Base-by-base conservation (phyloP, 192 early-diverging fungal genomes). In the Mycoemilia scoparia region DNA sequence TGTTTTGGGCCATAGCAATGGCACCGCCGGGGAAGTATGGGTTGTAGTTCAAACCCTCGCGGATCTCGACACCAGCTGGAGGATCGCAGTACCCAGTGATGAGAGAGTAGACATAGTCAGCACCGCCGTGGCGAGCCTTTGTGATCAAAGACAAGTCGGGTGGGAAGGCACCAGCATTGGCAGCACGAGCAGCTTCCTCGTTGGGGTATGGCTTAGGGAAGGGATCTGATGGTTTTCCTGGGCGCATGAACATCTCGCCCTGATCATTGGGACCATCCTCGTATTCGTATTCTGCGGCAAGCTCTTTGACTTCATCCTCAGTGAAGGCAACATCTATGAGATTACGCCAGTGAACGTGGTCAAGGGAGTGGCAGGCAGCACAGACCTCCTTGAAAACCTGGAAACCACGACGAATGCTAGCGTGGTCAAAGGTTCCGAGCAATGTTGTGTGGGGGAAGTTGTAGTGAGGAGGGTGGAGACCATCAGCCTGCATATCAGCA, bases 381-480 rank as follows among this genome's bases (percentile, higher is more conserved):
- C 92, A 97, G 41, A 97, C 83, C 51, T 97, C 92, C 67, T 81
- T 84, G 76, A 92, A 97, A 8, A 97, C 92, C 57, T 89, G 89
- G 72, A 87, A 97, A 43, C 92, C 92, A 63, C 89, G 88, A 39
- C 92, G 87, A 29, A 97, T 82, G 51, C 88, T 86, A 57, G 83
- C 79, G 41, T 93, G 89, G 56, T 97, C 92, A 65, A 78, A 97
- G 27, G 87, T 87, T 38, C 74, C 73, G 37, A 79, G 64, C 44
- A 69, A 67, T 44, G 67, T 74, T 39, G 73, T 73, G 61, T 89
- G 84, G 21, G 82, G 71, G 80, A 83, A 97, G 20, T 82, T 83
- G 69, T 80, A 77, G 41, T 69, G 66, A 1, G 92, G 78, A 31
- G 86, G 53, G 61, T 97, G 92, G 36, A 92, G 66, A 30, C 92